These are phyloP conservation scores for Echites panduratus DNA, from an alignment of 257 asterid species.

Conservation along the genomic window DNA sequence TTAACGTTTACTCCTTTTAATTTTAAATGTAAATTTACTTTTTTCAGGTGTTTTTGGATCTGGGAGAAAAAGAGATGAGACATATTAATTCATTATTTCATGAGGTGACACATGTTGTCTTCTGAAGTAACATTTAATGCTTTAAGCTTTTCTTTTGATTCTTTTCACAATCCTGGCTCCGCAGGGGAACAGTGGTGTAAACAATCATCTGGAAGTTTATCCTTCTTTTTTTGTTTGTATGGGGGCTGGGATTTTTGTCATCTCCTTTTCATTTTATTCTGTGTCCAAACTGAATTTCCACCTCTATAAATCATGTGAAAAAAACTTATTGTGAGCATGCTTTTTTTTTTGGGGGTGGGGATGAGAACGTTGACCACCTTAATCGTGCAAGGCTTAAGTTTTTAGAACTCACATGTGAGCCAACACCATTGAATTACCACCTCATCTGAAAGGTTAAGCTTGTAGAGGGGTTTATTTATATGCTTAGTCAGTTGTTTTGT, in stretches of 20 bases:
- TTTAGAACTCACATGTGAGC: too few species aligned
- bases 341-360: too few species aligned
- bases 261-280: too few species aligned
- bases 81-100: slow-evolving; percentile 64
- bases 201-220: background rate
- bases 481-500: background rate
- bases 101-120: slow-evolving; percentile 49
- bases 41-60: slow-evolving; percentile 75
- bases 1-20: background rate
- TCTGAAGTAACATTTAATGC: background rate
- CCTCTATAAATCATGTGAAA: too few species aligned
- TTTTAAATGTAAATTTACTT: slow-evolving; percentile 5
- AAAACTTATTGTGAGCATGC: too few species aligned
- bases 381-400: too few species aligned
- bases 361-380: too few species aligned
- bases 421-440: background rate
- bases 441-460: too few species aligned
- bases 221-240: background rate
- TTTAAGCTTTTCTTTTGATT: background rate
- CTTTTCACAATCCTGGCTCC: background rate
- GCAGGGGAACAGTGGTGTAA: background rate
- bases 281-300: too few species aligned
- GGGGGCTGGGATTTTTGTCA: too few species aligned
- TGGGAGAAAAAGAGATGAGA: slow-evolving; percentile 75
- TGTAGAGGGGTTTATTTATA: background rate